Base-by-base conservation (phyloP, 495 filamentous ascomycete species). In the Physcia stellaris region DNA sequence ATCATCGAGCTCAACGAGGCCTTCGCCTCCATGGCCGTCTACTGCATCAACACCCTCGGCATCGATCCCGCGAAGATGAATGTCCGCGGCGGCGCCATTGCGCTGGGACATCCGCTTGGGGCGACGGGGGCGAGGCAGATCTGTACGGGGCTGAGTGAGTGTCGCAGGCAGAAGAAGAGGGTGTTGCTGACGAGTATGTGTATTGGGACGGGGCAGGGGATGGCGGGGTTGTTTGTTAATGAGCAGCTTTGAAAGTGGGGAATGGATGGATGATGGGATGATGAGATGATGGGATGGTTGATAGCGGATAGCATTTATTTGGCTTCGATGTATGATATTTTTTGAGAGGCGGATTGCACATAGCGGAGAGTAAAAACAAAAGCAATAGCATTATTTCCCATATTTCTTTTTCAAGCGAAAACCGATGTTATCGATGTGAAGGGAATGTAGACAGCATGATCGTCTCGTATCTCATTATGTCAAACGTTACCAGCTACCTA, bases 1-100 rank as follows among this genome's bases (percentile, higher is more conserved):
- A 69, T 98, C 32, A 73, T 83, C 47, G 90, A 98, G 70, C 62
- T 98, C 52, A 98, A 98, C 61, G 90, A 98, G 71, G 90, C 90
- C 1, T 98, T 98, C 48, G 90, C 88, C 19, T 85, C 78, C 21
- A 98, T 98, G 88, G 87, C 83, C 1, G 86, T 94, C 2, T 98
- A 94, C 68, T 94, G 86, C 62, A 55, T 80, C 15, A 67, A 88
- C 40, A 75, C 67, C 40, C 69, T 95, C 23, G 76, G 76, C 24
- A 61, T 95, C 31, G 82, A 90, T 45, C 74, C 69, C 43, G 61
- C 71, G 51, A 95, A 94, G 73, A 73, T 96, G 63, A 96, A 95
- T 66, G 77, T 82, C 11, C 67, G 85, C 31, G 83, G 83, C 37
- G 83, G 83, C 45, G 83, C 83, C 38, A 75, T 77, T 57, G 83